Evolutionary conservation across 2,329 filamentous ascomycete species (phyloP), one percentile per base, ranked within the genome.

Genomic region (Neofusicoccum parvum): DNA sequence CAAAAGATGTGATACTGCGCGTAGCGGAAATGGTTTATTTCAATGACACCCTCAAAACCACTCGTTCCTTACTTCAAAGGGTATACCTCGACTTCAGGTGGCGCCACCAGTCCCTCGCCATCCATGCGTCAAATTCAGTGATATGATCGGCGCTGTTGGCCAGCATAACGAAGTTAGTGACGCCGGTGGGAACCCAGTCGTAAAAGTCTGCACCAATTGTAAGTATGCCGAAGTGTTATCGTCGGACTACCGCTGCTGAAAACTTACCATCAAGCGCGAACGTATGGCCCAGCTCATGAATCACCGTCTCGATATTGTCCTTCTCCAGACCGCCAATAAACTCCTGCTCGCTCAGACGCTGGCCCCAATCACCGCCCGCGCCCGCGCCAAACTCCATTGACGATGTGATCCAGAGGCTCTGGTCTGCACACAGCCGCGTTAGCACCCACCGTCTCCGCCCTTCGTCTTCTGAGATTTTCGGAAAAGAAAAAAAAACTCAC

Each of bases 111-210:
- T 83, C 80, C 1, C 80, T 71, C 58, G 79, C 69, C 80, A 83
- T 83, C 81, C 81, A 83, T 20, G 78, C 80, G 64, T 83, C 81
- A 51, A 83, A 83, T 50, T 83, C 80, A 1, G 81, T 83, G 23
- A 83, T 75, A 46, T 74, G 65, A n/a, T 69, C 72, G 0, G 81
- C 72, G 51, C 78, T 79, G 4, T 81, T 80, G 51, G 81, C 80
- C 54, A 78, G 70, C 81, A 83, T 82, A 66, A 83, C 75, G 70
- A 83, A 83, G 69, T 74, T 79, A 5, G 72, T 70, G 34, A 79
- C 68, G 6, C 80, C 80, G 9, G 73, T 74, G 0, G 81, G 80
- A 23, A 76, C 79, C 80, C 80, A 83, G 70, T 81, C 79, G 67
- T 77, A 77, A 71, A 79, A 81, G 65, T 82, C 74, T 51, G 15